A percentile compares a stretch with the other conserved stretches of the same genome.
These are phyloP conservation scores for Tolypocladium tundrense DNA, from an alignment of 2,329 filamentous ascomycete species.

Conservation along the genomic window DNA sequence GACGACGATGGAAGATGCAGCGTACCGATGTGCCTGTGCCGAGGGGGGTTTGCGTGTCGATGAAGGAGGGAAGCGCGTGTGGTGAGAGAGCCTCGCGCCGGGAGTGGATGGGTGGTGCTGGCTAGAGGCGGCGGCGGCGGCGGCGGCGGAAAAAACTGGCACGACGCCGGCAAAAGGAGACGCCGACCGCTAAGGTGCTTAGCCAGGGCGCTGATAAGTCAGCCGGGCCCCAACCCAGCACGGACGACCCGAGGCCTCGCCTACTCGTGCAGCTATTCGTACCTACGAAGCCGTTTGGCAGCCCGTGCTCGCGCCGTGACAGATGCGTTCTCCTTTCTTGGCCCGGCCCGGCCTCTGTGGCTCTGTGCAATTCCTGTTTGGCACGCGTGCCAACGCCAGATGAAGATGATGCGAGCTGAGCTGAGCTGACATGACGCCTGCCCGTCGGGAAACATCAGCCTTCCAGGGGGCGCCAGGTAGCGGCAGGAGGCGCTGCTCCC, in stretches of 20 bases:
- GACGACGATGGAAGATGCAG: background rate
- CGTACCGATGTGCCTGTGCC: background rate
- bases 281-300: background rate
- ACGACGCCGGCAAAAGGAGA: background rate
- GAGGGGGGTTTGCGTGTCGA: background rate
- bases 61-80: conserved; percentile 6
- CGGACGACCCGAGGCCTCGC: background rate
- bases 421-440: background rate
- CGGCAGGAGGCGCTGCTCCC: background rate
- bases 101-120: conserved; percentile 1
- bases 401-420: background rate
- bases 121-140: background rate
- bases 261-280: too few species aligned
- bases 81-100: conserved; percentile 9
- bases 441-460: too few species aligned
- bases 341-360: background rate
- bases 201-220: background rate
- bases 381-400: background rate
- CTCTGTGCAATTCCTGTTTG: background rate
- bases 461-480: background rate
- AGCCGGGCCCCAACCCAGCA: background rate
- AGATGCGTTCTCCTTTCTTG: background rate
- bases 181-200: background rate
- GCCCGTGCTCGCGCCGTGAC: background rate
- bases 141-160: background rate